A percentile compares a stretch with the other conserved stretches of the same genome.
Conservation (phyloP, 176 grass and related monocot species). For the Eleusine indica region DNA sequence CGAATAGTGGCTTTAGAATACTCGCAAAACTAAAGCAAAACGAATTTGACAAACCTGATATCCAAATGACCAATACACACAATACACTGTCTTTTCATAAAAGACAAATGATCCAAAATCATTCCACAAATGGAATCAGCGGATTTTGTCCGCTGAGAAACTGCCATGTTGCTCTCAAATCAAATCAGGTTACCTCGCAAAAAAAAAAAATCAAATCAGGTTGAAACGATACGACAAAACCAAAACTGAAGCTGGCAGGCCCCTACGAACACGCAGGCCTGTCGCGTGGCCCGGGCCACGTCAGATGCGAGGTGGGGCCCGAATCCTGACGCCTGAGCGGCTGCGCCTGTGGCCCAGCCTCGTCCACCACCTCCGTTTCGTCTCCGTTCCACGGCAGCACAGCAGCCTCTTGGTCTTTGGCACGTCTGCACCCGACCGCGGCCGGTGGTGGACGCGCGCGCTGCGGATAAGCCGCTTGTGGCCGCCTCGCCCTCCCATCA, state of each 20-base stretch:
- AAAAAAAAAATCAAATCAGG: too few species aligned
- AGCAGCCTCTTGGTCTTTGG: too few species aligned
- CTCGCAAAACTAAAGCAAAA: too few species aligned
- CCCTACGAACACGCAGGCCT: background rate
- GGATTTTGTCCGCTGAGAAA: background rate
- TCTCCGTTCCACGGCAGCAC: too few species aligned
- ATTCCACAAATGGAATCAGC: background rate
- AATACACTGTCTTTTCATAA: background rate
- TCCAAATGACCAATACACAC: too few species aligned
- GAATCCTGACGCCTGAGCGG: background rate
- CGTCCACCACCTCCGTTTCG: constrained; percentile 21
- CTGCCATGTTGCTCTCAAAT: too few species aligned
- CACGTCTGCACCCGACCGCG: constrained; percentile 21
- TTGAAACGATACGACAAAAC: too few species aligned
- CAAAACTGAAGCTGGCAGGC: background rate
- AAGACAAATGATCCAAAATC: background rate
- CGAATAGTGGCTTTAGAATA: too few species aligned
- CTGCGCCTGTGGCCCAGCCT: constrained; percentile 4
- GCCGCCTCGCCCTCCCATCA: constrained; percentile 42
- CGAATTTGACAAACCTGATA: too few species aligned
- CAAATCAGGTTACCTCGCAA: too few species aligned
- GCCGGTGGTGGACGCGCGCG: constrained; percentile 14
- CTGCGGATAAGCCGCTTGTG: constrained; percentile 66
- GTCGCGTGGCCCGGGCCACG: too few species aligned
- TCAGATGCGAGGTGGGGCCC: too few species aligned